phyloP scores from a whole-genome alignment of 2,329 filamentous ascomycete genomes.

The Massarina eburnea region DNA sequence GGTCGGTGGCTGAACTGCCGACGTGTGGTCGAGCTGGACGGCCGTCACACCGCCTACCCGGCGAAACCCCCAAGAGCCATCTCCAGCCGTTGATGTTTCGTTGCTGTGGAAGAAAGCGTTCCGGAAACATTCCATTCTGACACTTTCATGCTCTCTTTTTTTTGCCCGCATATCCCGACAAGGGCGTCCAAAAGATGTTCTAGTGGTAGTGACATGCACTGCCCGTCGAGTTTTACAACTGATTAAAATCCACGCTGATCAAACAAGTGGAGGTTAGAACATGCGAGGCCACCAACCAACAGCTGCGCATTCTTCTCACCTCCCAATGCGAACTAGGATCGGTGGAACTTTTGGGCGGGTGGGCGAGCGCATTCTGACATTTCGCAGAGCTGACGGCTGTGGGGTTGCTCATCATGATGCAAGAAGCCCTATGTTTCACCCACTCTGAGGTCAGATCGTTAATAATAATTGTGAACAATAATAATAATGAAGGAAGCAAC shows the following conservation, averaged over 20 bases:
- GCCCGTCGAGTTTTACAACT: constrained; percentile 7
- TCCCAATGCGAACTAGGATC: constrained; percentile 4
- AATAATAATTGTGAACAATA: no score
- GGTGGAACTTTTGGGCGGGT: constrained; percentile 1
- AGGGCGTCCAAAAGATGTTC: constrained; percentile 2
- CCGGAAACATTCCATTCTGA: constrained; percentile 21
- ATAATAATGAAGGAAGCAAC: constrained; percentile 10
- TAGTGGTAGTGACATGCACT: neutral
- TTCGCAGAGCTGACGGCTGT: constrained; percentile 1
- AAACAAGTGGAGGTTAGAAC: constrained; percentile 11
- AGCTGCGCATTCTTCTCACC: neutral
- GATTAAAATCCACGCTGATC: constrained; percentile 10
- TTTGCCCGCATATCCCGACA: constrained; percentile 1
- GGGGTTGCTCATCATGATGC: constrained; percentile 21
- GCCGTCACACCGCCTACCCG: constrained; percentile 21
- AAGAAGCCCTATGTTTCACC: constrained; percentile 27
- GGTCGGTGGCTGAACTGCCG: constrained; percentile 14
- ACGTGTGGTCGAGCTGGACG: constrained; percentile 9
- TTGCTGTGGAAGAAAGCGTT: constrained; percentile 21
- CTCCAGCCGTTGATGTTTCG: constrained; percentile 21
- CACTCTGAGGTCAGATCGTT: constrained; percentile 24
- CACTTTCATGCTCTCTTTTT: constrained; percentile 13
- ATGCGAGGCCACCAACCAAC: constrained; percentile 4
- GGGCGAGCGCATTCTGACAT: neutral
- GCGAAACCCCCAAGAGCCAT: constrained; percentile 12